Evolutionary conservation across 306 rosid genomes (phyloP).

Genomic region (Oxytropis ochrocephala): DNA sequence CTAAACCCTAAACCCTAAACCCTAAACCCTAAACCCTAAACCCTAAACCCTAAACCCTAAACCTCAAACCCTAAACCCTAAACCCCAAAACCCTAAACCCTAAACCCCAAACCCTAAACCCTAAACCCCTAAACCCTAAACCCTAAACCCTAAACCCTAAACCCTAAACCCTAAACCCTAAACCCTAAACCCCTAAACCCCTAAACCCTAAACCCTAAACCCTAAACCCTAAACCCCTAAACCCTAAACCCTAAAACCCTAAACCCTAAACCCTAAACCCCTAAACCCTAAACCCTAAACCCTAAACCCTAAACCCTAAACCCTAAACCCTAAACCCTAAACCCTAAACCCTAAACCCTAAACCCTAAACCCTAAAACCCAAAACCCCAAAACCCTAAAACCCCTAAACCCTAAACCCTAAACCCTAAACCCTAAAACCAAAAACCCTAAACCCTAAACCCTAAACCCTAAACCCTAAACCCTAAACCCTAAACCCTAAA

Average conservation of each 20-base stretch:
- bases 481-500: conserved; percentile 20
- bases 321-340: too few relatives aligned
- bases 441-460: conserved; percentile 17
- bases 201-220: not conserved
- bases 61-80: conserved; percentile 16
- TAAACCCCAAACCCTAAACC: conserved; percentile 26
- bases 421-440: conserved; percentile 14
- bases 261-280: conserved; percentile 13
- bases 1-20: not conserved
- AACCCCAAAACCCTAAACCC: conserved; percentile 11
- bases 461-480: conserved; percentile 19
- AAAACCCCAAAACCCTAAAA: too few relatives aligned
- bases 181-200: not conserved
- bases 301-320: conserved; percentile 6
- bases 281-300: conserved; percentile 4
- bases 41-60: conserved; percentile 16
- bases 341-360: not conserved
- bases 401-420: not conserved
- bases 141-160: conserved; percentile 21
- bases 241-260: conserved; percentile 11
- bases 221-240: not conserved
- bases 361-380: not conserved
- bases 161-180: not conserved
- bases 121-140: conserved; percentile 1
- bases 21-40: not conserved